These are phyloP conservation scores for Lentinula guzmanii DNA, from an alignment of 768 basidiomycete species.

Conservation along the genomic window DNA sequence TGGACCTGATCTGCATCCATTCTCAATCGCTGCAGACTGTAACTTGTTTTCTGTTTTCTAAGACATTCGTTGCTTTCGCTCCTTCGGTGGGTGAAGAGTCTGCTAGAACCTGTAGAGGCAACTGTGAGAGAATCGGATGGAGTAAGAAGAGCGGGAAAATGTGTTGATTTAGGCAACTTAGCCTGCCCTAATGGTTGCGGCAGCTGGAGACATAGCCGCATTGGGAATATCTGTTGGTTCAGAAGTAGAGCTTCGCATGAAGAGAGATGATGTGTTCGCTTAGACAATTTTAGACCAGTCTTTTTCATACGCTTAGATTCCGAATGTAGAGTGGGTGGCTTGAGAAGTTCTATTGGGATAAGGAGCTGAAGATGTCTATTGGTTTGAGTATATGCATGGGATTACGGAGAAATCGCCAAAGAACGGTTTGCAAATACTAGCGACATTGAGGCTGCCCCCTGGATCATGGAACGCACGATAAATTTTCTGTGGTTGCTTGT, in stretches of 20 bases:
- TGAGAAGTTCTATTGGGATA: conserved; percentile 53
- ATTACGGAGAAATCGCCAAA: no score
- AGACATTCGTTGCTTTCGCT: conserved; percentile 30
- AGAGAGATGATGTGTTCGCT: not conserved
- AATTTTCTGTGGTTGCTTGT: conserved; percentile 36
- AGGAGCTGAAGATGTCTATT: conserved; percentile 37
- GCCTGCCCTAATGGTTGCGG: not conserved
- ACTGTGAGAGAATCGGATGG: not conserved
- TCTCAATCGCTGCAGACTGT: conserved; percentile 29
- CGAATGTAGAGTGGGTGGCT: conserved; percentile 32
- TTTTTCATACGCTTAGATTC: conserved; percentile 31
- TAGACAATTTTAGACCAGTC: conserved; percentile 11
- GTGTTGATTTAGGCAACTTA: not conserved
- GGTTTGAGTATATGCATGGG: not conserved
- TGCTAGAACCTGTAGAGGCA: not conserved
- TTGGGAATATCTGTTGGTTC: not conserved
- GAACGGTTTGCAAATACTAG: conserved; percentile 21
- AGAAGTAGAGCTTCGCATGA: not conserved
- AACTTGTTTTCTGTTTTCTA: conserved; percentile 5
- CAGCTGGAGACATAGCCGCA: not conserved
- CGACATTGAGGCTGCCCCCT: conserved; percentile 50
- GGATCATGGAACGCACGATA: conserved; percentile 56
- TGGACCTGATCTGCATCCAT: conserved; percentile 55
- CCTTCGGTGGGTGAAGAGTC: conserved; percentile 27
- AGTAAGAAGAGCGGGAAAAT: not conserved